These are phyloP conservation scores for Arthroderma sp. DNA, from an alignment of 2,329 filamentous ascomycete species.

Conservation along the genomic window DNA sequence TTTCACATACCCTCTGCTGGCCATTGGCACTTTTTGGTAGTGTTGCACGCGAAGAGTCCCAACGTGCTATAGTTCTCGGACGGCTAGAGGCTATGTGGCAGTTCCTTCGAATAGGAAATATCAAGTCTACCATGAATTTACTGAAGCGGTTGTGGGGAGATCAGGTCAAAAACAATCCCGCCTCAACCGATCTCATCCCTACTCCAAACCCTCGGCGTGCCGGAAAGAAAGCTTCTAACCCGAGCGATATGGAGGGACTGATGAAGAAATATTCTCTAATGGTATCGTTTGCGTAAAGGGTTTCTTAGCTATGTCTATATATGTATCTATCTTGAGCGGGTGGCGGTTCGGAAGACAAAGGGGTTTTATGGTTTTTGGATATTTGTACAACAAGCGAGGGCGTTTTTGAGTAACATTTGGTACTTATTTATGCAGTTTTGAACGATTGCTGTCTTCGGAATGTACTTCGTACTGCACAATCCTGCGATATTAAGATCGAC, in stretches of 20 bases:
- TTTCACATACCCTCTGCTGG: slow-evolving; percentile 7
- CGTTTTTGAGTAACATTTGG: no score
- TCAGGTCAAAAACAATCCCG: neutral
- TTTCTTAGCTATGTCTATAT: no score
- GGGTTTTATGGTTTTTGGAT: no score
- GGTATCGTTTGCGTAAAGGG: slow-evolving; percentile 6
- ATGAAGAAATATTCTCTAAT: slow-evolving; percentile 7
- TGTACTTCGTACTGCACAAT: no score
- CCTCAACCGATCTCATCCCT: neutral
- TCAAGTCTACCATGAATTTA: slow-evolving; percentile 6
- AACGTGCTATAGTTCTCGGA: slow-evolving; percentile 4
- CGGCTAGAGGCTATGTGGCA: slow-evolving; percentile 7
- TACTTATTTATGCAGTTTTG: no score
- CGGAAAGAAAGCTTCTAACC: neutral
- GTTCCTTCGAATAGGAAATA: slow-evolving; percentile 4
- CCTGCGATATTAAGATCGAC: no score
- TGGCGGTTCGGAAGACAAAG: no score
- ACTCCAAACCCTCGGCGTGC: neutral
- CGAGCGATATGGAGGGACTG: slow-evolving; percentile 6
- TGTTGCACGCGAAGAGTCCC: neutral
- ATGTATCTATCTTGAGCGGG: no score
- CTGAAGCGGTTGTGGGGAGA: slow-evolving; percentile 5
- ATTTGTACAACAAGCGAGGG: no score
- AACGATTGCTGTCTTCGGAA: no score
- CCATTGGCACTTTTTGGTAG: slow-evolving; percentile 6